Evolutionary conservation across 83 land plant genomes (phyloP), one percentile per base, ranked within the genome.

Genomic region (Diphasiastrum complanatum): DNA sequence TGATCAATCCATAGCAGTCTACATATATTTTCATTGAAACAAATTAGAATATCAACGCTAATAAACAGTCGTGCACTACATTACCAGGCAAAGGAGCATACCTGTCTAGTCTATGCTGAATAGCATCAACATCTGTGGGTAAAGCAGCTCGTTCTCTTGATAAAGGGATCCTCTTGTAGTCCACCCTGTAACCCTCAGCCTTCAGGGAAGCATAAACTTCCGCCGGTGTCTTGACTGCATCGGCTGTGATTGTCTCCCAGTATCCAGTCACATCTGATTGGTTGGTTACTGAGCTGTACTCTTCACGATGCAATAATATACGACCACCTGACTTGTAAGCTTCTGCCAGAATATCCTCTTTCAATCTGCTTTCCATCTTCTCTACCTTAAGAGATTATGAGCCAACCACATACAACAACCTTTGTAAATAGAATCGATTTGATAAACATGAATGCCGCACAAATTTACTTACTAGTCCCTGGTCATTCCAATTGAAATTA

Each of bases 261-360:
- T 55, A 55, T 5, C 59, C 59, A 30, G 31, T 27, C 11, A 32
- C 19, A 30, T 55, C 59, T 26, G 59, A 55, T 19, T 55, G 20
- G 59, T 55, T 55, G 11, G 59, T 55, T 27, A 55, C 28, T 11
- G 59, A 35, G 27, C 31, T 55, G 31, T 27, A 55, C 34, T 55
- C 59, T 30, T 55, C 59, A 12, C 59, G 59, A 35, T 55, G 59
- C 27, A 55, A 55, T 11, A 55, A 31, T 11, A 55, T 27, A 30
- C 59, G 59, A 6, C 59, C 59, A 25, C 59, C 59, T 11, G 34
- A 55, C 35, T 35, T 31, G 20, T 27, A 5, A 16, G 27, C 27
- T 35, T 55, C 59, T 11, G 59, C 1, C 11, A 55, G 59, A 30
- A 55, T 55, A 1, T 55, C 59, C 19, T 55, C 59, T 19, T 55